Base-by-base conservation (phyloP, 1,284 basidiomycete genomes). In the Volvariella volvacea region DNA sequence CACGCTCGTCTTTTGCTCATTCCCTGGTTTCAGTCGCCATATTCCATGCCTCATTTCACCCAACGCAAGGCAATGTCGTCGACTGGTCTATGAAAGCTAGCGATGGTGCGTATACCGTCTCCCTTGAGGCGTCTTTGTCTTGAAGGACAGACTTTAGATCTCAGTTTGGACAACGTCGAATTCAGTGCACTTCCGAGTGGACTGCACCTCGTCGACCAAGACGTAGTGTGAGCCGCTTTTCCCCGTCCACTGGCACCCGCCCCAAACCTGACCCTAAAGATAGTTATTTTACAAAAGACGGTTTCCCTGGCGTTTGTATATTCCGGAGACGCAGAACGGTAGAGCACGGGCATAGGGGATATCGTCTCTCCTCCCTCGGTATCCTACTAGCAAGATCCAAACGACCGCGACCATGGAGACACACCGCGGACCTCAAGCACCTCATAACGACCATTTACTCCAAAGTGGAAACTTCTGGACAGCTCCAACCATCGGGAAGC, bases 31-130 rank as follows among this genome's bases (percentile, higher is more conserved):
- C 45, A 88, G 86, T 86, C 55, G 83, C 86, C 12, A 83, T 88
- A 57, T 89, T 88, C 51, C 86, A 89, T 64, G 73, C 81, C 28
- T 86, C 86, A 12, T 89, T 89, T 54, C 86, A 89, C 61, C 83
- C 85, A 1, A 89, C 86, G 9, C 73, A 77, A 52, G 86, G 86
- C 9, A 88, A 87, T 58, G 60, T 81, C 12, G 66, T 88, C 19
- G 86, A 88, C 60, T 89, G 87, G 85, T 76, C 68, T 32, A 57
- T 82, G 21, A 85, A 80, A 53, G 74, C 78, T 15, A 75, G 67
- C 55, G 74, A 86, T 48, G 80, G 84, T 81, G 45, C 47, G 70
- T 54, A 10, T 10, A 20, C 21, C 21, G 22, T 25, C 25, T 21
- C 12, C 17, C 17, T 41, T 25, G n/a, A 43, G 10, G 14, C 40